Evolutionary conservation across 768 basidiomycete genomes (phyloP).

Genomic region (Amyloporia xantha): DNA sequence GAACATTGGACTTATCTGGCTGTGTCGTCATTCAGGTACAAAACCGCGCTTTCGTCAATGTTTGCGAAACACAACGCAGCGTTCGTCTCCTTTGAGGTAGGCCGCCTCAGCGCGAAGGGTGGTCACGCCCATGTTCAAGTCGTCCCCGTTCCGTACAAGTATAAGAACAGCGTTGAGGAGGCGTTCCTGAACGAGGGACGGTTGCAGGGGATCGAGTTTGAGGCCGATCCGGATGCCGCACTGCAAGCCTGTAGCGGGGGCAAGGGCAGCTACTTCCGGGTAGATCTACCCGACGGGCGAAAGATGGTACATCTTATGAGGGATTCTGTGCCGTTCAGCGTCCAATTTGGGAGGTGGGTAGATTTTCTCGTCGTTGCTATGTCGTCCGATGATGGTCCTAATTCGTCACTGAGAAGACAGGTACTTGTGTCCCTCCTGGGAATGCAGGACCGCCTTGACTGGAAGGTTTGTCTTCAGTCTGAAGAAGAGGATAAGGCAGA

Average conservation of each 20-base stretch:
- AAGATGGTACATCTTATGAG: slow-evolving; percentile 84
- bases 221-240: slow-evolving; percentile 59
- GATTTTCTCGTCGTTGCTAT: background rate
- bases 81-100: slow-evolving; percentile 84
- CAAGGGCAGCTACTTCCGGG: slow-evolving; percentile 77
- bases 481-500: slow-evolving; percentile 87
- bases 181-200: slow-evolving; percentile 70
- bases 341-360: slow-evolving; percentile 90
- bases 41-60: slow-evolving; percentile 62
- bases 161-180: slow-evolving; percentile 58
- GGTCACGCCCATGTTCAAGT: slow-evolving; percentile 94
- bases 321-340: slow-evolving; percentile 69
- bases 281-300: slow-evolving; percentile 82
- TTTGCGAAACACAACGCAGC: slow-evolving; percentile 65
- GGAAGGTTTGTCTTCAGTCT: slow-evolving; percentile 80
- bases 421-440: slow-evolving; percentile 74
- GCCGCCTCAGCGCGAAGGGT: slow-evolving; percentile 73
- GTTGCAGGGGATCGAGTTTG: slow-evolving; percentile 65
- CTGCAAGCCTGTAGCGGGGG: slow-evolving; percentile 44
- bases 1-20: background rate
- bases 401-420: slow-evolving; percentile 45
- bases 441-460: slow-evolving; percentile 77
- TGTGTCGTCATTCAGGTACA: slow-evolving; percentile 47
- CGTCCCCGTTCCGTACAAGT: slow-evolving; percentile 63
- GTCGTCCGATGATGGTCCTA: background rate